Base-by-base conservation (phyloP, 306 rosid species). In the Chamaecrista fasciculata region DNA sequence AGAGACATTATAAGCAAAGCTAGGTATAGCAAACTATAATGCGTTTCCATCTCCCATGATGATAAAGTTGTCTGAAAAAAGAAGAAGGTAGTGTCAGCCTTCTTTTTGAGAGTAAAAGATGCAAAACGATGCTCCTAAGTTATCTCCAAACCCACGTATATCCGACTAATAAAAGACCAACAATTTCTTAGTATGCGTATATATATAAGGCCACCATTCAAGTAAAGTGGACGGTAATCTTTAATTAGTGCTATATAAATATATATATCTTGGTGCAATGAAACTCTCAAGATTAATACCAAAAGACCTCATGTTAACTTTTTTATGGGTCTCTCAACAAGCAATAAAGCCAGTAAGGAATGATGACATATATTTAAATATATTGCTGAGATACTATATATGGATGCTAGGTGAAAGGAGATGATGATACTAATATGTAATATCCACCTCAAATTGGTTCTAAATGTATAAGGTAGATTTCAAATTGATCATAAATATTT, bases 61-160 rank as follows among this genome's bases (percentile, higher is more conserved):
- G 24, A 64, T 69, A 34, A 81, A 70, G 85, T 58, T 51, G 14
- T 20, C 8, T 10, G 11, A 25, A 46, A 56, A 48, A 28, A 31
- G 47, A 46, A 56, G 40, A 28, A 31, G 47, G n/a, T 48, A 44
- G 5, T 50, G 50, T 51, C 55, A 60, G 63, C 25, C 48, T 49
- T 50, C 67, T 55, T 65, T 63, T 47, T 7, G 42, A 16, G 57
- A 62, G 34, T 26, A 55, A 75, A 70, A 42, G 50, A 44, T 49
- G 5, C 33, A 56, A 58, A 65, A 66, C 47, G 78, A 51, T 69
- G 61, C 62, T 72, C 75, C 25, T 37, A 76, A 82, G 74, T 75
- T 56, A 71, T 59, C 64, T 67, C 48, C 25, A 75, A 82, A 67
- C 75, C 75, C 46, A 58, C 69, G 82, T 44, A 65, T 81, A 81